A percentile compares a stretch with the other conserved stretches of the same genome.
Conservation (phyloP, 495 filamentous ascomycete genomes). For the Parmelia sp. region DNA sequence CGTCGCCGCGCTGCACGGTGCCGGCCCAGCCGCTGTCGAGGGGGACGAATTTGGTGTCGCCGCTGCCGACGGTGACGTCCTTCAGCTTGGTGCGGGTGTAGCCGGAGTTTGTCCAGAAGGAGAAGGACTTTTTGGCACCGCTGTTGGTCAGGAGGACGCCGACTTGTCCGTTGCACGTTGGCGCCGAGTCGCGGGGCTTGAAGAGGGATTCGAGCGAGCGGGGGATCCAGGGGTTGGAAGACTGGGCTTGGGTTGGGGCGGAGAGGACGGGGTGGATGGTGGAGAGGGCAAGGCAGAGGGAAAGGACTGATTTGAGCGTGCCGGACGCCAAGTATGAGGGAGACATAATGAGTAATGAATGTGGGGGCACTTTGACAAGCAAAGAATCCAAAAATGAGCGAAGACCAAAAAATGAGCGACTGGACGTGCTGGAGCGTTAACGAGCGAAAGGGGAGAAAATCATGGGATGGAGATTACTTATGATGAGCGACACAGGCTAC, state of each 20-base stretch:
- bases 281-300: constrained; percentile 5
- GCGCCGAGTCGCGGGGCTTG: neutral
- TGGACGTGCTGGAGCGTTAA: neutral
- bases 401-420: neutral
- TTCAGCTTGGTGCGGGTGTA: neutral
- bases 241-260: neutral
- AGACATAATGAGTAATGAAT: constrained; percentile 3
- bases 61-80: neutral
- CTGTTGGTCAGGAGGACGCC: neutral
- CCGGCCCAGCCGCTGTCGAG: neutral
- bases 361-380: neutral
- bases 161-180: neutral
- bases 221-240: neutral
- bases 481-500: neutral
- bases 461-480: neutral
- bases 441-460: neutral
- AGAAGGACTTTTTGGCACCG: neutral
- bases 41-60: constrained; percentile 1
- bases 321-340: neutral
- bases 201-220: constrained; percentile 3
- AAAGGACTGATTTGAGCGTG: constrained; percentile 7
- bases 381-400: constrained; percentile 5
- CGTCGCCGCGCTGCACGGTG: neutral
- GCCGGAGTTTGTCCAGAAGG: neutral
- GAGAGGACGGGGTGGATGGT: constrained; percentile 2